phyloP scores from a whole-genome alignment of 2,329 filamentous ascomycete species.

The Epichloe aotearoae region DNA sequence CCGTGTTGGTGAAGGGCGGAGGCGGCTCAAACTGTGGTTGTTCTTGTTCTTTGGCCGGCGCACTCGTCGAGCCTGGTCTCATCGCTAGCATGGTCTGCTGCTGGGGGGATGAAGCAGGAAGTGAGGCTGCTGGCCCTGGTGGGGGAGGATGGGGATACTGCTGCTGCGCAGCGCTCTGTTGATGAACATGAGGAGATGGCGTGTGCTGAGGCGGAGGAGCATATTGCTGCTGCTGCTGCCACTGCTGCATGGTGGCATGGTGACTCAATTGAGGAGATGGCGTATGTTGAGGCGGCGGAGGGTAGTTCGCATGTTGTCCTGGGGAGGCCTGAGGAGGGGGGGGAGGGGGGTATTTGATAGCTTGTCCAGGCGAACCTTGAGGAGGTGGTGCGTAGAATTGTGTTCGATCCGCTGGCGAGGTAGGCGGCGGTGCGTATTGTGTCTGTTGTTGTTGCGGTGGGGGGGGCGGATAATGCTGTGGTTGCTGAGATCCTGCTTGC shows the following conservation, averaged over 20 bases:
- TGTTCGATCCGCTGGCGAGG: slow-evolving; percentile 31
- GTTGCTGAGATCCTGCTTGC: slow-evolving; percentile 9
- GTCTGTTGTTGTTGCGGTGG: slow-evolving; percentile 18
- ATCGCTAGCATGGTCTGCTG: slow-evolving; percentile 12
- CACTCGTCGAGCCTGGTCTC: slow-evolving; percentile 13
- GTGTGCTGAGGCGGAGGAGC: slow-evolving; percentile 15
- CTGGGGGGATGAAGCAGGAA: neutral
- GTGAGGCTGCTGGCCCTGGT: neutral
- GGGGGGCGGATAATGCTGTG: slow-evolving; percentile 9
- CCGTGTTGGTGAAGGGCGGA: slow-evolving; percentile 11
- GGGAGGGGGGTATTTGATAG: slow-evolving; percentile 17
- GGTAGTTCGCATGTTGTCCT: slow-evolving; percentile 13
- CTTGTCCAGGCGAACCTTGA: slow-evolving; percentile 11
- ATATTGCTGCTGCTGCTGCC: slow-evolving; percentile 2
- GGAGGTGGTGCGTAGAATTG: slow-evolving; percentile 27
- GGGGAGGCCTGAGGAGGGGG: slow-evolving; percentile 10
- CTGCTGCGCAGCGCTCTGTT: slow-evolving; percentile 10
- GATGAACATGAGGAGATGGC: slow-evolving; percentile 3
- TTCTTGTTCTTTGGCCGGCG: slow-evolving; percentile 8
- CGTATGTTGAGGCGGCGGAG: slow-evolving; percentile 15
- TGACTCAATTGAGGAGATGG: slow-evolving; percentile 6
- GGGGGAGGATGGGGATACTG: slow-evolving; percentile 10
- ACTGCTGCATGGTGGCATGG: slow-evolving; percentile 10
- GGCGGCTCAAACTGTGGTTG: slow-evolving; percentile 18
- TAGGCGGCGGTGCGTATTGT: slow-evolving; percentile 33